A percentile compares a stretch with the other conserved stretches of the same genome.
These are phyloP conservation scores for Hansenula sp. DNA, from an alignment of 1,139 yeast species.

Conservation along the genomic window DNA sequence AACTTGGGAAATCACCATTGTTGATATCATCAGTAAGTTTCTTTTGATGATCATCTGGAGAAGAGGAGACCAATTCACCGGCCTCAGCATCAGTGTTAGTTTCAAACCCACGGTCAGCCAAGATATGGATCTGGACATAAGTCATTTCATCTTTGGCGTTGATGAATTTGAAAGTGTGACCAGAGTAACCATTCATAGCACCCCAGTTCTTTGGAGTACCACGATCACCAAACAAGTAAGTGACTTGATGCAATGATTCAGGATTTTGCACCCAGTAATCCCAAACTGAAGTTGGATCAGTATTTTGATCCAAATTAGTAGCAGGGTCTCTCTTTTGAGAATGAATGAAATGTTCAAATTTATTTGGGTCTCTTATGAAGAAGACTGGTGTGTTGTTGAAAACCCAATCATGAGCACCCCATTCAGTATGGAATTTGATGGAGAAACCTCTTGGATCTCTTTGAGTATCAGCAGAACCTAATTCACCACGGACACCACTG, in stretches of 20 bases:
- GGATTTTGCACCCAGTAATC: slow-evolving; percentile 63
- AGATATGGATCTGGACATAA: slow-evolving; percentile 65
- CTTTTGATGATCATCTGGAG: slow-evolving; percentile 61
- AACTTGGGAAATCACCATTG: slow-evolving; percentile 56
- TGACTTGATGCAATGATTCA: slow-evolving; percentile 61
- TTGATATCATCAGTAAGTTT: slow-evolving; percentile 57
- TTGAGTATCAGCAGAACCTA: slow-evolving; percentile 80
- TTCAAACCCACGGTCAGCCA: slow-evolving; percentile 61
- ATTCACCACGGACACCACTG: slow-evolving; percentile 88
- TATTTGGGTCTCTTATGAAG: slow-evolving; percentile 81
- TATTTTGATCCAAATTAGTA: slow-evolving; percentile 39
- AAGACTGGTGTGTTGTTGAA: slow-evolving; percentile 89
- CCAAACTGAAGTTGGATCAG: slow-evolving; percentile 59
- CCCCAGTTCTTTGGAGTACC: slow-evolving; percentile 68
- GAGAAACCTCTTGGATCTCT: slow-evolving; percentile 92
- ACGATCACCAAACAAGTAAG: slow-evolving; percentile 64
- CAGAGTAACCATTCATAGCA: slow-evolving; percentile 72
- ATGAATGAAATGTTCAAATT: slow-evolving; percentile 87
- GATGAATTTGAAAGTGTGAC: slow-evolving; percentile 71
- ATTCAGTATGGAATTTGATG: slow-evolving; percentile 79
- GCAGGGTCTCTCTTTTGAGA: slow-evolving; percentile 74
- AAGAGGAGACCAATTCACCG: slow-evolving; percentile 47
- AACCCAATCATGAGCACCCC: slow-evolving; percentile 85
- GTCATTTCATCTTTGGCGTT: slow-evolving; percentile 59
- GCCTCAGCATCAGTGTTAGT: slow-evolving; percentile 56